Conservation (phyloP, 148 eudicot species). For the Polygonum maritimum region DNA sequence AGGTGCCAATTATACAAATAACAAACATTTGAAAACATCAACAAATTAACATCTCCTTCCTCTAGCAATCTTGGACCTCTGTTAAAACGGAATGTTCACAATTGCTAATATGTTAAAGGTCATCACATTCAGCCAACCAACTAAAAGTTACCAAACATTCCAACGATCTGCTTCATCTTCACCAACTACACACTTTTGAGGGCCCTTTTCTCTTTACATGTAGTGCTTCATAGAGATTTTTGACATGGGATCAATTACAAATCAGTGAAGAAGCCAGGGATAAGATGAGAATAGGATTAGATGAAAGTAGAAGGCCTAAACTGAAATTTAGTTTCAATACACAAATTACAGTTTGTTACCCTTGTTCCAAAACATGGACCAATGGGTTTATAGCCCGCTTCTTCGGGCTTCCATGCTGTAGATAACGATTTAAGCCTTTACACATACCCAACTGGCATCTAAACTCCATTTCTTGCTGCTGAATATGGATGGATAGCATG, state of each 20-base stretch:
- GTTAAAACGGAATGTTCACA: not conserved
- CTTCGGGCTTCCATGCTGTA: not conserved
- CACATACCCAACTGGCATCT: slow-evolving; percentile 8
- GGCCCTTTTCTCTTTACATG: not conserved
- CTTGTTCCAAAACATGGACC: not conserved
- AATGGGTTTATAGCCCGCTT: not conserved
- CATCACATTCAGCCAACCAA: not conserved
- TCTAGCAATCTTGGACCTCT: too few relatives aligned
- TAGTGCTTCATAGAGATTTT: not conserved
- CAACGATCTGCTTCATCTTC: not conserved
- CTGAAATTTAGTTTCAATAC: not conserved
- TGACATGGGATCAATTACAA: too few relatives aligned
- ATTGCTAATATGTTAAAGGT: not conserved
- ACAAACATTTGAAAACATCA: too few relatives aligned
- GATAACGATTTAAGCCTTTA: not conserved
- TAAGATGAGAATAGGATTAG: not conserved
- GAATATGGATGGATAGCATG: slow-evolving; percentile 38
- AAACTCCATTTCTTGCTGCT: slow-evolving; percentile 52
- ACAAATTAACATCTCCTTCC: too few relatives aligned
- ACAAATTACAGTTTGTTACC: slow-evolving; percentile 6
- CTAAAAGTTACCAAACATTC: slow-evolving; percentile 5
- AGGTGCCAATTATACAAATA: too few relatives aligned
- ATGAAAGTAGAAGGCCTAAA: not conserved
- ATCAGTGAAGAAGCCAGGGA: not conserved
- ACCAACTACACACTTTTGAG: not conserved